These are phyloP conservation scores for Cyberlindnera euphorbiiphila DNA, from an alignment of 805 yeast genomes.

Conservation along the genomic window DNA sequence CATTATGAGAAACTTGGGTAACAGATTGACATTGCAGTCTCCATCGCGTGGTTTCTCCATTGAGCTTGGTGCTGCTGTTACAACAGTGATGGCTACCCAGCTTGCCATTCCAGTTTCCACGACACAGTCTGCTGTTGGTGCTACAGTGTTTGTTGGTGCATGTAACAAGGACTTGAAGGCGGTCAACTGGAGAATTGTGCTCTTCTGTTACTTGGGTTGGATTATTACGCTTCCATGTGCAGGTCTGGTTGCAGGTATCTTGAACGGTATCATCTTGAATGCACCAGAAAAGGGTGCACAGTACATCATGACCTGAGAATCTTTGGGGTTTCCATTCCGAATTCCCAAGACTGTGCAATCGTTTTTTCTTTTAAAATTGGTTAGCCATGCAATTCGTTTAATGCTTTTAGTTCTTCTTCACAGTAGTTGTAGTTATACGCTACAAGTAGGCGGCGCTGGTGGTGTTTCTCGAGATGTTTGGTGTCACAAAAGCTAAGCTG, in stretches of 20 bases:
- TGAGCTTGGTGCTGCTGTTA: conserved; percentile 75
- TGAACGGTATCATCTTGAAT: conserved; percentile 59
- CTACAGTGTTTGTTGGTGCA: conserved; percentile 70
- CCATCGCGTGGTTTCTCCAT: conserved; percentile 76
- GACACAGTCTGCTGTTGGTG: conserved; percentile 76
- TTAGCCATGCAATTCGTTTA: too few relatives aligned
- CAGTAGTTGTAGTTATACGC: too few relatives aligned
- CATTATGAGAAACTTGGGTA: conserved; percentile 68
- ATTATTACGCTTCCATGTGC: conserved; percentile 68
- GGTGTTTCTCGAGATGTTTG: too few relatives aligned
- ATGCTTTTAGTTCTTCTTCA: too few relatives aligned
- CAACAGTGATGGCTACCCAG: conserved; percentile 73
- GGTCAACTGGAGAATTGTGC: conserved; percentile 75
- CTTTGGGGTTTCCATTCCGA: not conserved
- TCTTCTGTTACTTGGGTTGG: conserved; percentile 73
- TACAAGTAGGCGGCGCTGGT: too few relatives aligned
- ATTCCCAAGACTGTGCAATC: not conserved
- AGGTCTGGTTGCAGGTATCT: conserved; percentile 64
- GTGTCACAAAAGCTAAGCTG: too few relatives aligned
- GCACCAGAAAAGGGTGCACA: conserved; percentile 50
- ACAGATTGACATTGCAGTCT: conserved; percentile 68
- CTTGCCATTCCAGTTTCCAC: conserved; percentile 71
- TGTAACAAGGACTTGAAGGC: conserved; percentile 61
- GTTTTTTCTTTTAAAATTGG: too few relatives aligned
- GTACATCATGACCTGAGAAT: conserved; percentile 19